Evolutionary conservation across 2,329 filamentous ascomycete species (phyloP).

Genomic region (Sphaerulina musiva): DNA sequence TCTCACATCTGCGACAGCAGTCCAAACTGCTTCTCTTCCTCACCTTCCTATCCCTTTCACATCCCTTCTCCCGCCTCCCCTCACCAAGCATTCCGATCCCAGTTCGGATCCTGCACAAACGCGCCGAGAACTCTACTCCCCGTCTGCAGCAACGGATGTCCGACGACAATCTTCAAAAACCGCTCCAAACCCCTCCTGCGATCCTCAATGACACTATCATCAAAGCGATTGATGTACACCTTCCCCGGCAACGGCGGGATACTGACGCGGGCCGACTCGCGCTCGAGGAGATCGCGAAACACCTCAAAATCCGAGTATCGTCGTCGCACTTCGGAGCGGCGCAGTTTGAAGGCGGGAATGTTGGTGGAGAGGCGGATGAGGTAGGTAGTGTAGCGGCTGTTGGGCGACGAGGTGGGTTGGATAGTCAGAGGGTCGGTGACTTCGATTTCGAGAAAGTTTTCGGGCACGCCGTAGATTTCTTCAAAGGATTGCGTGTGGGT

Average conservation of each 20-base stretch:
- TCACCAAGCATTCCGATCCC: conserved; percentile 84
- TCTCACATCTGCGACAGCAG: too few species aligned
- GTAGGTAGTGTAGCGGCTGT: conserved; percentile 84
- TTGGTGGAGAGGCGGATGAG: conserved; percentile 97
- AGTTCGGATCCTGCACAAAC: conserved; percentile 92
- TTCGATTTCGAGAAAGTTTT: conserved; percentile 99
- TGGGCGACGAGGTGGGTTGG: conserved; percentile 61
- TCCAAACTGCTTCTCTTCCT: too few species aligned
- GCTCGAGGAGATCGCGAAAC: conserved; percentile 95
- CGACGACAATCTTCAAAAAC: conserved; percentile 95
- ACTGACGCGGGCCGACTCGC: conserved; percentile 86
- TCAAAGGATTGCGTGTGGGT: conserved; percentile 72
- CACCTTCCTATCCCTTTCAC: not conserved
- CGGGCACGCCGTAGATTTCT: conserved; percentile 95
- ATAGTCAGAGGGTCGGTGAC: conserved; percentile 90
- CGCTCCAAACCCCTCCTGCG: conserved; percentile 84
- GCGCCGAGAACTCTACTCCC: conserved; percentile 93
- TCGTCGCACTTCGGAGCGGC: conserved; percentile 72
- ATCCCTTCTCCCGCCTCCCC: not conserved
- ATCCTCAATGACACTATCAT: conserved; percentile 96
- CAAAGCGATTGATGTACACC: conserved; percentile 96
- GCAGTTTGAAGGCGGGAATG: conserved; percentile 97
- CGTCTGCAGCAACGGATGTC: conserved; percentile 92
- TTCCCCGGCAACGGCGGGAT: conserved; percentile 95
- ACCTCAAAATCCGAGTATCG: conserved; percentile 98